Conservation (phyloP, 139 green algal genomes). For the Ulvella scutata region DNA sequence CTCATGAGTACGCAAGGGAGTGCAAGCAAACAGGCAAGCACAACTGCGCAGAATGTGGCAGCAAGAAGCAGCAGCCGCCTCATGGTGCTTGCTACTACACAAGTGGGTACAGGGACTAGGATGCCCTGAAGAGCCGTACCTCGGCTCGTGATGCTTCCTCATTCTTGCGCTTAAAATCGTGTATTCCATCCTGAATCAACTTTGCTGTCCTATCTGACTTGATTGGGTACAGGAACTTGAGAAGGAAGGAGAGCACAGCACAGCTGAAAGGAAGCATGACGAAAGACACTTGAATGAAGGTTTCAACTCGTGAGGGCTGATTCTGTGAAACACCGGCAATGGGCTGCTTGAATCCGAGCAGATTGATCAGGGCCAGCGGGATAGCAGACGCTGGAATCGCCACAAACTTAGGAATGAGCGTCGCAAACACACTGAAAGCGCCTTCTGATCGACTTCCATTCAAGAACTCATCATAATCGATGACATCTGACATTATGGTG, state of each 20-base stretch:
- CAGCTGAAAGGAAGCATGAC: slow-evolving; percentile 12
- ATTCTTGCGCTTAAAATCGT: not conserved
- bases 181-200: slow-evolving; percentile 5
- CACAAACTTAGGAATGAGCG: slow-evolving; percentile 26
- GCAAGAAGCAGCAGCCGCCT: too few relatives aligned
- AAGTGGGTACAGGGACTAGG: too few relatives aligned
- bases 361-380: slow-evolving; percentile 17
- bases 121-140: too few relatives aligned
- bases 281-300: slow-evolving; percentile 14
- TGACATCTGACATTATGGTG: slow-evolving; percentile 10
- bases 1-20: too few relatives aligned
- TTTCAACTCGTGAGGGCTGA: slow-evolving; percentile 5
- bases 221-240: slow-evolving; percentile 18
- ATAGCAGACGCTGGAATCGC: slow-evolving; percentile 16
- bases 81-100: too few relatives aligned
- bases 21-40: too few relatives aligned
- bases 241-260: slow-evolving; percentile 5
- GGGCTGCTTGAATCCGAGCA: slow-evolving; percentile 15
- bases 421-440: slow-evolving; percentile 16
- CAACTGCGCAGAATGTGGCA: too few relatives aligned
- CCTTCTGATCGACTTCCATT: slow-evolving; percentile 9
- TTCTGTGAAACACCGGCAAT: slow-evolving; percentile 5
- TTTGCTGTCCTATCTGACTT: not conserved
- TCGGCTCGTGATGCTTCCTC: too few relatives aligned
- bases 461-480: slow-evolving; percentile 21